Evolutionary conservation across 176 grass and related monocot species (phyloP), one percentile per base, ranked within the genome.

Genomic region (Ensete ventricosum): DNA sequence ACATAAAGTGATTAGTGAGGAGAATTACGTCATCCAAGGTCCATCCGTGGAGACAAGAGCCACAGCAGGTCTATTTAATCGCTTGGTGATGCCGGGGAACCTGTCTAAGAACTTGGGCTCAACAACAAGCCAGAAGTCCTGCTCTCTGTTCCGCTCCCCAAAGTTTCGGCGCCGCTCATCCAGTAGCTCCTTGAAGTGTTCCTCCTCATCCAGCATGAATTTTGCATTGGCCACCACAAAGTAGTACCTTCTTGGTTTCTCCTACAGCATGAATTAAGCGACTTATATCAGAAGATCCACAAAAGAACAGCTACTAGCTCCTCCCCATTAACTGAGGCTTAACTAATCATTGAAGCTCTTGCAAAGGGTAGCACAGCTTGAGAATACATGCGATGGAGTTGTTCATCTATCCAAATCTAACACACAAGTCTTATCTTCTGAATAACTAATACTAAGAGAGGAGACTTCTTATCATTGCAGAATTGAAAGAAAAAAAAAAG

Each of bases 201-300:
- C 95, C 84, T 99, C 91, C 53, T 95, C 96, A 69, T 99, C 96
- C 60, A 99, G 82, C 96, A 95, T 94, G 83, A 99, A 99, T 69
- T 94, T 99, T 11, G 88, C 91, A 76, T 99, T 99, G 16, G 95
- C 95, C 77, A 94, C 95, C 57, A 91, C 9, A 80, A 99, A 99
- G 86, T 91, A 54, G 80, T 93, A 97, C 57, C 50, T 90, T 74
- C 62, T 86, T 50, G 85, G 72, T 62, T 88, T 86, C 79, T 80
- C 84, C 88, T 88, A 72, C 75, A 77, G 78, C 67, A 77, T 64
- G 4, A 29, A 25, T 25, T 54, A 80, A 26, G 8, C 13, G 49
- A 50, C 1, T 16, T 5, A 13, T 2, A 73, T 26, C n/a, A 73
- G 48, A 55, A 24, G 13, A 53, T 50, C 21, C 4, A 13, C 20